Conservation (phyloP, 2,329 filamentous ascomycete genomes). For the Colletotrichum orchidophilum region DNA sequence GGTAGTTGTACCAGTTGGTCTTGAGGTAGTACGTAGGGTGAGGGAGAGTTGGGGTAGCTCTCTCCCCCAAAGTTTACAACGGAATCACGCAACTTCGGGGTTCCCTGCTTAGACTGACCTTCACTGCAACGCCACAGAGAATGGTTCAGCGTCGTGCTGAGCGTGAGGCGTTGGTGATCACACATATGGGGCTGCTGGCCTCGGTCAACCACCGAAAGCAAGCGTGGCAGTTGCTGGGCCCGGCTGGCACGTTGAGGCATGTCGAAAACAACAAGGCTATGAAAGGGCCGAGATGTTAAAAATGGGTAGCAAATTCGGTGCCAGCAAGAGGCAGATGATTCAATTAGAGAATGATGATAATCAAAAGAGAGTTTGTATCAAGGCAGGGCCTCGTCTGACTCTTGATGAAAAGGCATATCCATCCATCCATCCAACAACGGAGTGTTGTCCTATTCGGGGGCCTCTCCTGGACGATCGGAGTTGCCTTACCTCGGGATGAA, state of each 20-base stretch:
- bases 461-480: not conserved
- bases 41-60: not conserved
- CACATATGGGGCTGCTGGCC: conserved; percentile 1
- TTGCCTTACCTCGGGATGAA: conserved; percentile 6
- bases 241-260: conserved; percentile 7
- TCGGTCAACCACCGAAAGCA: conserved; percentile 29
- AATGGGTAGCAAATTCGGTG: not conserved
- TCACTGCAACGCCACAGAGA: conserved; percentile 25
- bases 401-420: not conserved
- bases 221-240: conserved; percentile 6
- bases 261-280: not conserved
- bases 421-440: conserved; percentile 19
- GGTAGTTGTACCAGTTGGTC: not conserved
- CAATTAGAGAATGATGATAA: not conserved
- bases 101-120: conserved; percentile 13
- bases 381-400: conserved; percentile 21
- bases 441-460: conserved; percentile 23
- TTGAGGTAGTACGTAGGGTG: not conserved
- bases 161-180: conserved; percentile 17
- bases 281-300: not conserved
- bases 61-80: not conserved
- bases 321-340: not conserved
- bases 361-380: conserved; percentile 31
- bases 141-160: conserved; percentile 16
- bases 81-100: conserved; percentile 8